Evolutionary conservation across 2,329 filamentous ascomycete genomes (phyloP).

Genomic region (Alternaria arbusti): DNA sequence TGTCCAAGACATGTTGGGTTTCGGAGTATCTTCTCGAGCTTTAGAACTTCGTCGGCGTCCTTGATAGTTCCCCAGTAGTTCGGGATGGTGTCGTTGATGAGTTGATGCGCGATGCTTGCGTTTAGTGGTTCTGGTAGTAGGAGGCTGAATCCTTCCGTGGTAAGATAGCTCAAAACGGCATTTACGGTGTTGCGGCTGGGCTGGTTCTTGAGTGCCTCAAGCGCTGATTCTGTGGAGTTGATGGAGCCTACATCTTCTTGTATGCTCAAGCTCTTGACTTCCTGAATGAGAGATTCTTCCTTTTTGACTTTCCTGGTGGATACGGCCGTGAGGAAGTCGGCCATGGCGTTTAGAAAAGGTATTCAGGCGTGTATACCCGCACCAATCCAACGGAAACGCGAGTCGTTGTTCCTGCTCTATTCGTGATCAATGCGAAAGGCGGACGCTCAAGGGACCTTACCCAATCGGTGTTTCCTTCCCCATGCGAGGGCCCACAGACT

Average conservation of each 20-base stretch:
- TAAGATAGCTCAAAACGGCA: conserved; percentile 62
- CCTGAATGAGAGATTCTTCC: conserved; percentile 20
- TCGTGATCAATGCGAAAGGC: not conserved
- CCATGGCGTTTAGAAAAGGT: conserved; percentile 46
- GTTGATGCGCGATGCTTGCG: conserved; percentile 75
- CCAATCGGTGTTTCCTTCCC: conserved; percentile 32
- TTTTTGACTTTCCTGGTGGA: conserved; percentile 44
- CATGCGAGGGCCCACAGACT: conserved; percentile 15
- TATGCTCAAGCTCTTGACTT: conserved; percentile 17
- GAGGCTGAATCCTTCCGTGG: conserved; percentile 60
- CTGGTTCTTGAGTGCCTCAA: conserved; percentile 67
- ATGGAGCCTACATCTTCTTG: conserved; percentile 20
- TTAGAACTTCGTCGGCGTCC: conserved; percentile 13
- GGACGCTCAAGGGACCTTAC: conserved; percentile 1
- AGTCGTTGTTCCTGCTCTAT: not conserved
- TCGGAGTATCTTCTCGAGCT: conserved; percentile 69
- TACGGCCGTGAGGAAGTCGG: conserved; percentile 57
- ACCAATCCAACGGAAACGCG: not conserved
- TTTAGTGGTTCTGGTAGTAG: conserved; percentile 68
- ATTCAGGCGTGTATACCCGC: not conserved
- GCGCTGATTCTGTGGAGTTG: conserved; percentile 55
- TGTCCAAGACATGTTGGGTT: conserved; percentile 81
- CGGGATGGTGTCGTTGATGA: conserved; percentile 77
- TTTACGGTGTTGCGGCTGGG: conserved; percentile 66
- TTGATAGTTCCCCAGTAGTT: conserved; percentile 74